Conservation (phyloP, 805 yeast species). For the Kurtzmaniella fragi region DNA sequence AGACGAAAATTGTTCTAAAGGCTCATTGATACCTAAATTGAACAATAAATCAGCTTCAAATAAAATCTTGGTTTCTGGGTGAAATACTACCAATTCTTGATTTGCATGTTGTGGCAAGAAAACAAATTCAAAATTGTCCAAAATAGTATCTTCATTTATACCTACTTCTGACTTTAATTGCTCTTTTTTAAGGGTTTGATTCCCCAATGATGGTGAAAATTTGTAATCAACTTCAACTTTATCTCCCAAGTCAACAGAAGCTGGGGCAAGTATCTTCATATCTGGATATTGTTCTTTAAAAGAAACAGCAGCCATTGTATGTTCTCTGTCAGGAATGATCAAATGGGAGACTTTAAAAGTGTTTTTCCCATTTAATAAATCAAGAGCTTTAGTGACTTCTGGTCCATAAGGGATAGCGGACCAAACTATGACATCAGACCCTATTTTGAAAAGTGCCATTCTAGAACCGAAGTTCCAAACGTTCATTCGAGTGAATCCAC, state of each 20-base stretch:
- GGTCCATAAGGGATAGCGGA: slow-evolving; percentile 53
- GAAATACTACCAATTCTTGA: slow-evolving; percentile 52
- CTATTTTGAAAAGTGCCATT: slow-evolving; percentile 34
- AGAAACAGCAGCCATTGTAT: slow-evolving; percentile 55
- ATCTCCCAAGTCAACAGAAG: slow-evolving; percentile 26
- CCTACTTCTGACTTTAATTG: slow-evolving; percentile 23
- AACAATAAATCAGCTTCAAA: slow-evolving; percentile 59
- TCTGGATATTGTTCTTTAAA: slow-evolving; percentile 48
- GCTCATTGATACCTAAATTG: slow-evolving; percentile 40
- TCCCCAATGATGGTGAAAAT: slow-evolving; percentile 29
- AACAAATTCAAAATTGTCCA: slow-evolving; percentile 46
- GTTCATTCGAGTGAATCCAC: slow-evolving; percentile 27
- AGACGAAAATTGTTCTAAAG: slow-evolving; percentile 39
- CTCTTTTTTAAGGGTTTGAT: slow-evolving; percentile 23
- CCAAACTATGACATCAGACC: slow-evolving; percentile 42
- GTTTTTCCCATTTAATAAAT: slow-evolving; percentile 24
- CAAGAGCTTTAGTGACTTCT: slow-evolving; percentile 36
- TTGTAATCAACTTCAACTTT: slow-evolving; percentile 36
- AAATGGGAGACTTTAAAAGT: slow-evolving; percentile 41
- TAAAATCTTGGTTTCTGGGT: slow-evolving; percentile 42
- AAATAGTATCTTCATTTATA: slow-evolving; percentile 32
- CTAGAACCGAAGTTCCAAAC: slow-evolving; percentile 36
- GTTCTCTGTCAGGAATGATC: slow-evolving; percentile 61
- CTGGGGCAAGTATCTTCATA: slow-evolving; percentile 52
- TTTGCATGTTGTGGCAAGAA: slow-evolving; percentile 55